These are phyloP conservation scores for Aspergillus sp. DNA, from an alignment of 2,329 filamentous ascomycete species.

Conservation along the genomic window DNA sequence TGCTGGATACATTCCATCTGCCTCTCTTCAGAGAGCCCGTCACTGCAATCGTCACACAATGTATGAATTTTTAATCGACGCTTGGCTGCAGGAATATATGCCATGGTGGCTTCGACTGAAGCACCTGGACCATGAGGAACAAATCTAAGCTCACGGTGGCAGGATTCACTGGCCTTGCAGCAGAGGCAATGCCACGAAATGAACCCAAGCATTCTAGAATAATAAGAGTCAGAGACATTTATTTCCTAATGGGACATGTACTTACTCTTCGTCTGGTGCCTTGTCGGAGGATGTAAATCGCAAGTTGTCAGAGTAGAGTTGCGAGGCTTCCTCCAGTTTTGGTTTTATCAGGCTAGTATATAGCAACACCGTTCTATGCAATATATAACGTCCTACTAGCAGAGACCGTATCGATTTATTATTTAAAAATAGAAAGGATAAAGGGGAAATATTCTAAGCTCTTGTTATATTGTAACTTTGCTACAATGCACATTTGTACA, in stretches of 20 bases:
- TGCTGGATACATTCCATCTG: slow-evolving; percentile 1
- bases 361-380: neutral
- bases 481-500: neutral
- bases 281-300: neutral
- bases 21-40: slow-evolving; percentile 1
- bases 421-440: neutral
- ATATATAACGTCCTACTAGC: neutral
- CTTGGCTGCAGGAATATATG: slow-evolving; percentile 2
- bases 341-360: neutral
- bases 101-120: neutral
- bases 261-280: neutral
- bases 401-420: neutral
- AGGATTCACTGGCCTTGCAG: neutral
- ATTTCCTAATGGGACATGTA: neutral
- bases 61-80: neutral
- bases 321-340: neutral
- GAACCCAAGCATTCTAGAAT: neutral
- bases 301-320: neutral
- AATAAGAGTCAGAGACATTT: neutral
- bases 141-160: neutral
- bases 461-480: neutral
- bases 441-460: neutral
- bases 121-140: neutral
- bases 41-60: slow-evolving; percentile 1
- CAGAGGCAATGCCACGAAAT: neutral